phyloP scores from a whole-genome alignment of 768 basidiomycete species.

The Austroboletus eburneus region DNA sequence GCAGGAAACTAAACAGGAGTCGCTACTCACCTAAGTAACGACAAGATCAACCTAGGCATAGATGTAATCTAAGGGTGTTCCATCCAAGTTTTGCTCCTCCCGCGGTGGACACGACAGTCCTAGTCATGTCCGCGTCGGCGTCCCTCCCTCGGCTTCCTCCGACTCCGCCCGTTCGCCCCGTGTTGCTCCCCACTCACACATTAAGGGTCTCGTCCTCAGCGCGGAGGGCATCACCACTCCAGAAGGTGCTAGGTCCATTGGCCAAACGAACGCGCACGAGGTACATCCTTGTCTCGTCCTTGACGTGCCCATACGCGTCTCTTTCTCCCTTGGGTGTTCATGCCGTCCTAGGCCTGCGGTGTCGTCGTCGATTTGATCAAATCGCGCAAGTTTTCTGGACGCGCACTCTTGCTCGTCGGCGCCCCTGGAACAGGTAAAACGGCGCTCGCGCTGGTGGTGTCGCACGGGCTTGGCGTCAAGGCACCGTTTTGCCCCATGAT shows the following conservation, averaged over 20 bases:
- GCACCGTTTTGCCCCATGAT: slow-evolving; percentile 99
- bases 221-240: slow-evolving; percentile 73
- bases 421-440: slow-evolving; percentile 99
- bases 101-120: too few species aligned
- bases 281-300: slow-evolving; percentile 33
- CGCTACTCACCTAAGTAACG: too few species aligned
- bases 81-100: too few species aligned
- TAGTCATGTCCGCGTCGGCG: slow-evolving; percentile 40
- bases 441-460: slow-evolving; percentile 90
- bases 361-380: slow-evolving; percentile 87
- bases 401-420: slow-evolving; percentile 88
- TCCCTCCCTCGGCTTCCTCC: slow-evolving; percentile 58
- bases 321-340: background rate
- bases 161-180: slow-evolving; percentile 69
- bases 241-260: slow-evolving; percentile 84
- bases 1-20: too few species aligned
- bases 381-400: slow-evolving; percentile 89
- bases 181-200: slow-evolving; percentile 92
- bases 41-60: too few species aligned
- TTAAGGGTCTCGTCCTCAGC: slow-evolving; percentile 90
- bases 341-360: slow-evolving; percentile 69
- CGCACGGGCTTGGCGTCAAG: slow-evolving; percentile 90
- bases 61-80: too few species aligned
- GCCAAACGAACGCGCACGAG: slow-evolving; percentile 88
- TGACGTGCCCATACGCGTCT: background rate